Conservation (phyloP, 768 basidiomycete genomes). For the Russula earlei region DNA sequence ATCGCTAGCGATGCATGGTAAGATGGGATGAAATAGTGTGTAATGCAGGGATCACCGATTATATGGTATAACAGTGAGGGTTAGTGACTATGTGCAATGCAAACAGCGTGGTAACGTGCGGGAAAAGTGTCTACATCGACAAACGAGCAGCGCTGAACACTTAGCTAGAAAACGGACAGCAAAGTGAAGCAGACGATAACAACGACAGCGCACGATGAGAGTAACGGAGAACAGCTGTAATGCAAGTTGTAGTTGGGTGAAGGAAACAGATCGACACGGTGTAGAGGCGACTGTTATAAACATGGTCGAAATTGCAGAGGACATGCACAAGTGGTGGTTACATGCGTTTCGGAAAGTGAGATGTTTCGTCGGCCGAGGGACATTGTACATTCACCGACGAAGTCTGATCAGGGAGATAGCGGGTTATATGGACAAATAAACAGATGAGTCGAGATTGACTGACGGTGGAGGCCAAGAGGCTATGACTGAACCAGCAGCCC, state of each 20-base stretch:
- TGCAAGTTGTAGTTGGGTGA: background rate
- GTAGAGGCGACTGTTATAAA: conserved; percentile 6
- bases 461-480: conserved; percentile 6
- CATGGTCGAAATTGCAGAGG: conserved; percentile 8
- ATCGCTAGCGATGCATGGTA: conserved; percentile 12
- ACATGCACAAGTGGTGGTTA: conserved; percentile 8
- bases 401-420: conserved; percentile 8
- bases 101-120: conserved; percentile 4
- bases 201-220: conserved; percentile 1
- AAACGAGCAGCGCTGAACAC: too few relatives aligned
- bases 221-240: background rate
- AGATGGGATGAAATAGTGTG: conserved; percentile 11
- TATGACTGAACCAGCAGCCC: conserved; percentile 15
- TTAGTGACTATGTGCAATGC: background rate
- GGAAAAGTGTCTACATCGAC: background rate
- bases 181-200: conserved; percentile 13
- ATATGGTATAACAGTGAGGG: conserved; percentile 2
- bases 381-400: conserved; percentile 14
- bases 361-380: background rate
- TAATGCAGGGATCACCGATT: conserved; percentile 11
- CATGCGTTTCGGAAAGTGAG: conserved; percentile 8
- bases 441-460: conserved; percentile 10
- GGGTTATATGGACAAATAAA: conserved; percentile 17
- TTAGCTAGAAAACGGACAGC: conserved; percentile 6
- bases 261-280: background rate